Base-by-base conservation (phyloP, 352 stramenopile genomes). In the Phytophthora pisi region DNA sequence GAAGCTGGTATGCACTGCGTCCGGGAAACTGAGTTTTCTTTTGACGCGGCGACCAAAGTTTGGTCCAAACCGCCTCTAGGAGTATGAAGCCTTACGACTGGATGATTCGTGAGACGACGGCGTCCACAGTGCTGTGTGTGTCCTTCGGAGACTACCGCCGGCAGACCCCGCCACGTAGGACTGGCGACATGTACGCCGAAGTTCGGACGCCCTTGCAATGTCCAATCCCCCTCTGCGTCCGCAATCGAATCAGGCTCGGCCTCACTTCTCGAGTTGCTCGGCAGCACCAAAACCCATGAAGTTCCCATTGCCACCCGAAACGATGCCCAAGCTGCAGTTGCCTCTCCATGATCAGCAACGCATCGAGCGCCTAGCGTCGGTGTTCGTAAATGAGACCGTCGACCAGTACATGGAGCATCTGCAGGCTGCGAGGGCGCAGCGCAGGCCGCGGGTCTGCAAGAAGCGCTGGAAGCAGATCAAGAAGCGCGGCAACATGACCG, bases 381-480 rank as follows among this genome's bases (percentile, higher is more conserved):
- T 61, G 9, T 74, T 78, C 50, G 61, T 78, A 38, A 70, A 59
- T 38, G 70, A 78, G 54, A 78, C 66, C 20, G 26, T 75, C 15
- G 61, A 78, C 28, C 70, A 78, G 66, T 78, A 78, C 59, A 54
- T 75, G 57, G 66, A 78, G 40, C 57, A 73, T 13, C 47, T 78
- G 30, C 34, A 64, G 24, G 30, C 52, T 9, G 30, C 56, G 1
- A 55, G 55, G 9, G 46, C 18, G 30, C 49, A 72, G 36, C 51
- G 40, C 26, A 49, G 46, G 20, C 60, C 57, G 7, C 54, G 59
- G 4, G 38, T 75, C n/a, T 68, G 61, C 34, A 71, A 56, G 52
- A 69, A 67, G 24, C 70, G 66, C 28, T 78, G 70, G 70, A 78
- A 74, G 42, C 40, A 69, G 59, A 75, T 78, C 57, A 70, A 70